Base-by-base conservation (phyloP, 2,329 filamentous ascomycete genomes). In the Dendryphion nanum region DNA sequence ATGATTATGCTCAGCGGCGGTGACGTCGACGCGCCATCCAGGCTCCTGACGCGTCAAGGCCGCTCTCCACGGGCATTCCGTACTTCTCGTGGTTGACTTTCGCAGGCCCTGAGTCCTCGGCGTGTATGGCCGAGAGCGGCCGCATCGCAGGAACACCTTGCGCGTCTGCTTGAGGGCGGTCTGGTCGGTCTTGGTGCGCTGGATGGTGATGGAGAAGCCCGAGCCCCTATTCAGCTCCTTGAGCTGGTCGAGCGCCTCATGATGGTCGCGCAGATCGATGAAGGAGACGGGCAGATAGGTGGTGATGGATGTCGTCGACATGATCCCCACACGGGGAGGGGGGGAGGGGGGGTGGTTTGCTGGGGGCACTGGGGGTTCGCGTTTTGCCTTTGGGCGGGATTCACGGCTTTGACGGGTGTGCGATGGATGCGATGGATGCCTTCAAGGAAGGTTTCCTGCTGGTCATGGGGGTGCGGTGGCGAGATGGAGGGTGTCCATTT, bases 1-100 rank as follows among this genome's bases (percentile, higher is more conserved):
- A 18, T 37, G 34, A 18, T 37, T 37, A 18, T 37, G 34, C 16
- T 37, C 34, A 12, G 23, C 3, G 24, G 14, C n/a, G 12, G 17
- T 16, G 13, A 37, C 34, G 6, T 37, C 34, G 21, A 37, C 34
- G 34, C 24, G 34, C 34, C 34, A 37, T n/a, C 34, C 34, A 24
- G 16, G 16, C 13, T 30, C 21, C 16, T 37, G 21, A 18, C 34
- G 34, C 21, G 34, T 29, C 21, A 37, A 18, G 14, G n/a, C 13
- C 12, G n/a, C 21, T 30, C 34, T 37, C 21, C 24, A 37, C 4
- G 34, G 34, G 16, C 34, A 37, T 19, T 37, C 34, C 18, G 34
- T 37, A 14, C 19, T 28, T 12, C 24, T 21, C 13, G 34, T 37
- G n/a, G 20, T 12, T 8, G n/a, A 16, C 21, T 28, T 28, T 18